phyloP scores from a whole-genome alignment of 441 rosid species.

The Sinapis alba region DNA sequence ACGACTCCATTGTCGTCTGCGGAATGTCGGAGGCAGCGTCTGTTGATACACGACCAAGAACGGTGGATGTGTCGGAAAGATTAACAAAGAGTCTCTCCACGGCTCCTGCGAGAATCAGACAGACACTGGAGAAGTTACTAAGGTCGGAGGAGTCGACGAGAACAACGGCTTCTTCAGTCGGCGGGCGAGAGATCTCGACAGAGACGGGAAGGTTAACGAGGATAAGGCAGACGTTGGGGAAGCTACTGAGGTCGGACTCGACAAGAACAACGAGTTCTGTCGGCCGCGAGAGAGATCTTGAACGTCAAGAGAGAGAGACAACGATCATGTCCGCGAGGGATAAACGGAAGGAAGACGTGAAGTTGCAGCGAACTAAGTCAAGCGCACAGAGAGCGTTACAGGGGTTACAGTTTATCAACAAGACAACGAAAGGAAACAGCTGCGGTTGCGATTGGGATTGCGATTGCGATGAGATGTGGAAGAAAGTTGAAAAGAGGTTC shows the following conservation, averaged over 20 bases:
- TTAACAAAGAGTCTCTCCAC: constrained; percentile 57
- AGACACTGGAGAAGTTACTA: constrained; percentile 57
- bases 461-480: constrained; percentile 65
- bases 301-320: constrained; percentile 37
- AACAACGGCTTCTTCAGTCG: constrained; percentile 49
- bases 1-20: constrained; percentile 70
- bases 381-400: constrained; percentile 78
- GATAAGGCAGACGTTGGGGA: constrained; percentile 58
- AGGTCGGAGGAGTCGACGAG: constrained; percentile 52
- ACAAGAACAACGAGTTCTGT: constrained; percentile 46
- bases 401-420: constrained; percentile 79
- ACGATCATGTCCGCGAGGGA: constrained; percentile 51
- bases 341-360: constrained; percentile 60
- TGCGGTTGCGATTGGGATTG: constrained; percentile 35
- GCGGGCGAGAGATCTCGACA: constrained; percentile 27
- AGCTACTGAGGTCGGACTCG: constrained; percentile 58
- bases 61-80: constrained; percentile 4
- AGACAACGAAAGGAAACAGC: constrained; percentile 49
- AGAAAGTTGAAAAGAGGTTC: constrained; percentile 67
- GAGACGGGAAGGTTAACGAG: constrained; percentile 32
- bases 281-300: constrained; percentile 25
- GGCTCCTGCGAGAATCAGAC: constrained; percentile 60
- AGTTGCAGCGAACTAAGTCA: constrained; percentile 64
- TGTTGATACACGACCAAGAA: constrained; percentile 27
- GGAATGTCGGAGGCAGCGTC: constrained; percentile 50